These are phyloP conservation scores for Torulaspora maleeae DNA, from an alignment of 805 yeast species.

Conservation along the genomic window DNA sequence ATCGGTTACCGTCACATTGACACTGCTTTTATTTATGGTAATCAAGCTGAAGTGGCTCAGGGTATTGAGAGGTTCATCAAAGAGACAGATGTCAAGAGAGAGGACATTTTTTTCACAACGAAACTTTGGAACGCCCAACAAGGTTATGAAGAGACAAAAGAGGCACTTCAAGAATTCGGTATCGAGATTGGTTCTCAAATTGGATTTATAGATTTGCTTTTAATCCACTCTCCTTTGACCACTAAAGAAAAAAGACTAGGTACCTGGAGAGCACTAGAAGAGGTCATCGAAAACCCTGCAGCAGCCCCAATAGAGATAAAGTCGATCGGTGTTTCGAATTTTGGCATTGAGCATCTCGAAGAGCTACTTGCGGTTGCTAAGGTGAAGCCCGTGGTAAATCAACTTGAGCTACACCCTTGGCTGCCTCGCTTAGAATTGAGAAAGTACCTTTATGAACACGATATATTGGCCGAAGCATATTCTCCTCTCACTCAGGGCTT, in stretches of 20 bases:
- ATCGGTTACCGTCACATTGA: constrained; percentile 77
- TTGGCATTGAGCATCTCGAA: constrained; percentile 42
- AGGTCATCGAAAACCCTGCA: constrained; percentile 43
- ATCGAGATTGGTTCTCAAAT: constrained; percentile 44
- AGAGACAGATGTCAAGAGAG: constrained; percentile 39
- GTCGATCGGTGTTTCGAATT: constrained; percentile 76
- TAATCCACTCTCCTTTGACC: constrained; percentile 19
- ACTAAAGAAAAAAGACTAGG: constrained; percentile 55
- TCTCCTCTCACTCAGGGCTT: constrained; percentile 56
- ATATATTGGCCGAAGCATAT: constrained; percentile 62
- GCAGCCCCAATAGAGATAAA: constrained; percentile 46
- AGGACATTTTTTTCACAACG: constrained; percentile 66
- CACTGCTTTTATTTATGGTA: constrained; percentile 59
- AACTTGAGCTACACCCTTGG: constrained; percentile 84
- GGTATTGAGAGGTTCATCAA: constrained; percentile 44
- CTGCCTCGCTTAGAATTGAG: constrained; percentile 60
- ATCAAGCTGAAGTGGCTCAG: constrained; percentile 58
- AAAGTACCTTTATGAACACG: constrained; percentile 49
- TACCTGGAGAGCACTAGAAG: constrained; percentile 73
- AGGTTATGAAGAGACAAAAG: constrained; percentile 60
- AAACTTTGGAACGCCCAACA: constrained; percentile 79
- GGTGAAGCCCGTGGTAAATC: constrained; percentile 67
- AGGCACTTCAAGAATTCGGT: constrained; percentile 40
- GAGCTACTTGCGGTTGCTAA: constrained; percentile 53
- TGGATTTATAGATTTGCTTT: constrained; percentile 19